These are phyloP conservation scores for Gossypium trilobum DNA, from an alignment of 441 rosid species.

Conservation along the genomic window DNA sequence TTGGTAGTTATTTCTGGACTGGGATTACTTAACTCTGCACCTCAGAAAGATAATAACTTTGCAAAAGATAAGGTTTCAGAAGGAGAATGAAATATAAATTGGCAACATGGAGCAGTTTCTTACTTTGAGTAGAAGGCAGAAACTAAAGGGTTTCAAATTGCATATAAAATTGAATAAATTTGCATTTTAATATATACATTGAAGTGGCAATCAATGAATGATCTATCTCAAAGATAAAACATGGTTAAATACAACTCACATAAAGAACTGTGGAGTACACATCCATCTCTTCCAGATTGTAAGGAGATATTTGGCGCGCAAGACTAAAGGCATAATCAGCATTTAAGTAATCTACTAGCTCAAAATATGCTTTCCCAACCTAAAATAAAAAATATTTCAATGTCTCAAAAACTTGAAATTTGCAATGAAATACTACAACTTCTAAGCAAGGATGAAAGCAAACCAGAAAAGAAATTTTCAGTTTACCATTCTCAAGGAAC, in stretches of 20 bases:
- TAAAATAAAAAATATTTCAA: slow-evolving; percentile 21
- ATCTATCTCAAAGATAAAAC: neutral
- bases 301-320: slow-evolving; percentile 53
- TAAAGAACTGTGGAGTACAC: slow-evolving; percentile 71
- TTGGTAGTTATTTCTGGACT: neutral
- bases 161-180: slow-evolving; percentile 2
- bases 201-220: neutral
- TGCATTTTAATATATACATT: neutral
- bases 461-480: neutral
- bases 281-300: slow-evolving; percentile 74
- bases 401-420: neutral
- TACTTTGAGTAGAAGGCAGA: neutral
- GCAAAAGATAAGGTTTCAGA: neutral
- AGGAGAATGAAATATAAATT: neutral
- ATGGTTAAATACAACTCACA: slow-evolving; percentile 40
- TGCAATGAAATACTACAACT: neutral
- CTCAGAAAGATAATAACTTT: neutral
- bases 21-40: neutral
- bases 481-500: neutral
- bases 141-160: slow-evolving; percentile 2
- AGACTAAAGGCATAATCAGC: slow-evolving; percentile 63
- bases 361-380: slow-evolving; percentile 79
- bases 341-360: slow-evolving; percentile 62
- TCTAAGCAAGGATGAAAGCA: neutral
- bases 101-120: neutral